Base-by-base conservation (phyloP, 139 green algal species). In the Chlorella sorokiniana region DNA sequence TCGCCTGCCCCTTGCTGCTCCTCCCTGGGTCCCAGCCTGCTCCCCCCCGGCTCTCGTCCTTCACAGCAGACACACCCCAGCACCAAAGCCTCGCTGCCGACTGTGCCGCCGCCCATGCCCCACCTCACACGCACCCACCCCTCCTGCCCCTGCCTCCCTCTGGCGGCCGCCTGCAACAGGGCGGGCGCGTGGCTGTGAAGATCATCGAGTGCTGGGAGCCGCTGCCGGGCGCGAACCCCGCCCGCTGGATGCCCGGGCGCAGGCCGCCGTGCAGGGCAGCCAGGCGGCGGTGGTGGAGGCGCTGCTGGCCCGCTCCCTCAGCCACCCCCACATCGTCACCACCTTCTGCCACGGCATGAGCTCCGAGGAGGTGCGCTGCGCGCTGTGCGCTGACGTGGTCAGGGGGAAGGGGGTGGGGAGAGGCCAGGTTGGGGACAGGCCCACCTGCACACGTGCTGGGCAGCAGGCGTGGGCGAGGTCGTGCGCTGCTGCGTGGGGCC, bases 241-340 rank as follows among this genome's bases (percentile, higher is more conserved):
- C 41, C 41, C 27, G 3, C 6, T 27, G 0, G 23, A 6, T 51
- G 38, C 54, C 8, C 7, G 4, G 29, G 23, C 20, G 35, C n/a
- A 51, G n/a, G 68, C 68, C 56, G 56, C 20, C n/a, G n/a, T n/a
- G 10, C 33, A 37, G 51, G 72, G 72, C 14, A 37, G 16, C 2
- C 73, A 81, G 75, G 56, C 75, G 18, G 75, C 75, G 20, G 59
- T 81, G 40, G 29, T 81, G 5, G 75, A 81, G 75, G 75, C 75
- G 23, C 59, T 81, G 75, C 59, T 81, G 40, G 40, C 40, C 16
- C 75, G 75, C 75, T 45, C 16, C 25, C 75, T 81, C 8, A 62
- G 31, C 25, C 73, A 79, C 54, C 73, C 73, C 0, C 73, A 79
- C 54, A 69, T 69, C 25, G 73, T 79, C 4, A 68, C 73, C 44